Evolutionary conservation across 495 filamentous ascomycete species (phyloP).

Genomic region (Penicillium paradoxum): DNA sequence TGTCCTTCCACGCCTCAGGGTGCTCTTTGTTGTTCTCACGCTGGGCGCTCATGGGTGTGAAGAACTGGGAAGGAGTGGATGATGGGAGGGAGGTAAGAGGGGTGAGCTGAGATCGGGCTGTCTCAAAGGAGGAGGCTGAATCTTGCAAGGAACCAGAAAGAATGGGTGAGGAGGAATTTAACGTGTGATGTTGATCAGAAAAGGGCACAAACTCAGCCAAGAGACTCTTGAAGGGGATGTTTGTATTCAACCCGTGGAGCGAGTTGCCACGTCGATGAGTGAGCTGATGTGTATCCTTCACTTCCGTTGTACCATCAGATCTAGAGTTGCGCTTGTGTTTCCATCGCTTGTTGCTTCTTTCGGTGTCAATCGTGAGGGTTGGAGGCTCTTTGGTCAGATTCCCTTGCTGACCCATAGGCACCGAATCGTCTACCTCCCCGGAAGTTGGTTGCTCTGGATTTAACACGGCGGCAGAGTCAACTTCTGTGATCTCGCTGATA

Average conservation of each 20-base stretch:
- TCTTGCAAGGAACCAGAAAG: not conserved
- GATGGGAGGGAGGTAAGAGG: not conserved
- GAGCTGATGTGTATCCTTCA: not conserved
- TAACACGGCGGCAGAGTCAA: not conserved
- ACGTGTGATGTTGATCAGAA: not conserved
- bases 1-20: not conserved
- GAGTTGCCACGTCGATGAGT: not conserved
- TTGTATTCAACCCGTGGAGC: not conserved
- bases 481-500: not conserved
- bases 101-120: constrained; percentile 1
- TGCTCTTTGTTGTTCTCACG: not conserved
- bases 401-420: not conserved
- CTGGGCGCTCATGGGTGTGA: not conserved
- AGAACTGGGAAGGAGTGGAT: not conserved
- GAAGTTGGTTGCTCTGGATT: not conserved
- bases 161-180: not conserved
- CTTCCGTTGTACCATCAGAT: not conserved
- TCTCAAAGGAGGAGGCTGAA: not conserved
- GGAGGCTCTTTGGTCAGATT: not conserved
- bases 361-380: not conserved
- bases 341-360: not conserved
- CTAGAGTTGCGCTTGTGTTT: not conserved
- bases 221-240: not conserved
- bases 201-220: not conserved
- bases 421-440: not conserved